Percentiles rank a stretch among this genome's conserved stretches.
Evolutionary conservation across 1,284 basidiomycete genomes (phyloP).

Genomic region (Hortiboletus rubellus): DNA sequence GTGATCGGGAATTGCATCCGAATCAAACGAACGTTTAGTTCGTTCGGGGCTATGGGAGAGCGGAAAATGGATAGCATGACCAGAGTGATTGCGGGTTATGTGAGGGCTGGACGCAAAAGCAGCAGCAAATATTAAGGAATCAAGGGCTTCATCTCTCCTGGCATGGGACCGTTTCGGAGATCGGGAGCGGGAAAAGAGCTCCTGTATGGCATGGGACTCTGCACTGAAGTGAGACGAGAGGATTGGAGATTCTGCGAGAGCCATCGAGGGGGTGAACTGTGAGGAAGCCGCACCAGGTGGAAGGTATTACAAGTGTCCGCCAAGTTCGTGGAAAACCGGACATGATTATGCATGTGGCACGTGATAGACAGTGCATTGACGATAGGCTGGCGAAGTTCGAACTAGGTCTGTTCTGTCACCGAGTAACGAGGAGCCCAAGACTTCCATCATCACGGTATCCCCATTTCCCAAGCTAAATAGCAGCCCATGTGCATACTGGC

Average conservation of each 20-base stretch:
- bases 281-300: background rate
- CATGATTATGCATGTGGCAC: conserved; percentile 2
- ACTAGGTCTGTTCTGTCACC: no score
- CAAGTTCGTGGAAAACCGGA: background rate
- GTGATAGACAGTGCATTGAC: conserved; percentile 1
- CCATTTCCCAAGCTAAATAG: background rate
- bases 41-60: conserved; percentile 58
- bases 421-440: no score
- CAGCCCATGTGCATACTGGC: background rate
- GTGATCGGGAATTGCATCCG: conserved; percentile 36
- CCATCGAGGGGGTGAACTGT: conserved; percentile 19
- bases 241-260: conserved; percentile 32
- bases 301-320: conserved; percentile 7
- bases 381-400: no score
- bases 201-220: conserved; percentile 43
- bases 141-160: conserved; percentile 64
- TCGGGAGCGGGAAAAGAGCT: conserved; percentile 43
- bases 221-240: conserved; percentile 26
- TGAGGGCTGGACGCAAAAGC: conserved; percentile 69
- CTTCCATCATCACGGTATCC: no score
- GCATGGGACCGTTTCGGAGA: conserved; percentile 41
- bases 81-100: conserved; percentile 67
- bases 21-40: conserved; percentile 43
- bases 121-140: conserved; percentile 71
- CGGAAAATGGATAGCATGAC: conserved; percentile 50